These are phyloP conservation scores for Debaryomyces sp. DNA, from an alignment of 1,139 yeast species.

Conservation along the genomic window DNA sequence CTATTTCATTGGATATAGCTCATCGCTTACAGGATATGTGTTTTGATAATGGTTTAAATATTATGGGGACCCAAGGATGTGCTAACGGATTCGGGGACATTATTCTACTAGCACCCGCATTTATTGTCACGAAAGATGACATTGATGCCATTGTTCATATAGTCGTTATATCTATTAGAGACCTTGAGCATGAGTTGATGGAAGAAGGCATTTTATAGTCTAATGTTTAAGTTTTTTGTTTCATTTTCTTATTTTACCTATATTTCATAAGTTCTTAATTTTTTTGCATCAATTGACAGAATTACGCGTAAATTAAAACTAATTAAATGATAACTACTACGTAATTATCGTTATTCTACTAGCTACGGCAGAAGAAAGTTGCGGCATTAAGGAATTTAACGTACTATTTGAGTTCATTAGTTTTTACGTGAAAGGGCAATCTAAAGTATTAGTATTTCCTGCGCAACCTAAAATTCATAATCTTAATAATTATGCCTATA, in stretches of 20 bases:
- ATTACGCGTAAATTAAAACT: background rate
- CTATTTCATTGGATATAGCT: conserved; percentile 32
- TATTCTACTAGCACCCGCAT: conserved; percentile 53
- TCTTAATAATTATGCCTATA: too few relatives aligned
- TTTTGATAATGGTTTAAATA: conserved; percentile 44
- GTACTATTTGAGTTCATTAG: too few relatives aligned
- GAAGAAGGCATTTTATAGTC: conserved; percentile 11
- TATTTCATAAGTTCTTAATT: background rate
- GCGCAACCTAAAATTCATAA: too few relatives aligned
- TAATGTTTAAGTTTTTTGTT: too few relatives aligned
- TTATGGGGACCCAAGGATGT: conserved; percentile 50
- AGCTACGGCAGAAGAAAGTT: too few relatives aligned
- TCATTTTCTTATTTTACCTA: background rate
- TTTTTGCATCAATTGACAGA: background rate
- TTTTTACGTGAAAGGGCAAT: too few relatives aligned
- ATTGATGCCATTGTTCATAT: conserved; percentile 43
- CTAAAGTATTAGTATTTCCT: too few relatives aligned
- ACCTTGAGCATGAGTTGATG: conserved; percentile 19
- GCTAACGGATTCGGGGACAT: conserved; percentile 52
- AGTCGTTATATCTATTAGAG: conserved; percentile 22
- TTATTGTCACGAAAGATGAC: conserved; percentile 46
- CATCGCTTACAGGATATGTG: conserved; percentile 35
- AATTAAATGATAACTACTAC: background rate
- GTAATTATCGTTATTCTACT: background rate
- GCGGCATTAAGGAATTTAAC: too few relatives aligned